A percentile compares a stretch with the other conserved stretches of the same genome.
These are phyloP conservation scores for Psilocybe tampanensis DNA, from an alignment of 768 basidiomycete genomes.

Conservation along the genomic window DNA sequence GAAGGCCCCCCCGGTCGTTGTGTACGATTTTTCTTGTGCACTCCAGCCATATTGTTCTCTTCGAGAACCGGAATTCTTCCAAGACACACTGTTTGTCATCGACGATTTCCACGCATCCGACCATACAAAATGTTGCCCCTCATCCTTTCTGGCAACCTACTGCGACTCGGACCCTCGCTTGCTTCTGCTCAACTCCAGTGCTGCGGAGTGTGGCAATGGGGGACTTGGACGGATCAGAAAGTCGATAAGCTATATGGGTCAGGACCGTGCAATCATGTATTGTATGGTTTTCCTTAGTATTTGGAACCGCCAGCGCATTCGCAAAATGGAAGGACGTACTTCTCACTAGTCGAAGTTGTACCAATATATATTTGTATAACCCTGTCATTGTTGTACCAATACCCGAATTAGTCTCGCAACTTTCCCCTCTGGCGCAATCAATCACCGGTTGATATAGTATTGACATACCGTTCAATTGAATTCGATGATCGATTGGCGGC, in stretches of 20 bases:
- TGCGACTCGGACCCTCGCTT: slow-evolving; percentile 25
- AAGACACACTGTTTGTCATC: slow-evolving; percentile 27
- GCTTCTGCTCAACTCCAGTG: slow-evolving; percentile 30
- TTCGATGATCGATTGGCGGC: too few relatives aligned
- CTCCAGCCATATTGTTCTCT: too few relatives aligned
- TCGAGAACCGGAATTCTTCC: too few relatives aligned
- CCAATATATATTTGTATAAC: too few relatives aligned
- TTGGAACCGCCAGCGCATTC: slow-evolving; percentile 11
- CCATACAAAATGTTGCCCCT: slow-evolving; percentile 29
- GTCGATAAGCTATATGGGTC: slow-evolving; percentile 29
- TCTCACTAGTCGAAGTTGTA: too few relatives aligned
- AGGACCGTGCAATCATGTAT: slow-evolving; percentile 25
- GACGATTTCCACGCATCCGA: slow-evolving; percentile 33
- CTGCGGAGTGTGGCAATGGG: slow-evolving; percentile 34
- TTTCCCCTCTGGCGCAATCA: too few relatives aligned
- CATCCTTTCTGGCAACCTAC: slow-evolving; percentile 28
- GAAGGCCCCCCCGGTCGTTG: slow-evolving; percentile 24
- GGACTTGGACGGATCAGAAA: slow-evolving; percentile 27
- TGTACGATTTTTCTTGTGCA: slow-evolving; percentile 1
- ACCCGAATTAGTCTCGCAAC: too few relatives aligned
- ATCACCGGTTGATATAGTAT: too few relatives aligned
- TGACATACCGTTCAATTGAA: too few relatives aligned
- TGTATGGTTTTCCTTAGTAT: slow-evolving; percentile 23
- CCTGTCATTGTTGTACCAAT: not conserved
- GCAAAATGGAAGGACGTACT: not conserved